Conservation (phyloP, 192 early-diverging fungal species). For the Entrophospora sp. region DNA sequence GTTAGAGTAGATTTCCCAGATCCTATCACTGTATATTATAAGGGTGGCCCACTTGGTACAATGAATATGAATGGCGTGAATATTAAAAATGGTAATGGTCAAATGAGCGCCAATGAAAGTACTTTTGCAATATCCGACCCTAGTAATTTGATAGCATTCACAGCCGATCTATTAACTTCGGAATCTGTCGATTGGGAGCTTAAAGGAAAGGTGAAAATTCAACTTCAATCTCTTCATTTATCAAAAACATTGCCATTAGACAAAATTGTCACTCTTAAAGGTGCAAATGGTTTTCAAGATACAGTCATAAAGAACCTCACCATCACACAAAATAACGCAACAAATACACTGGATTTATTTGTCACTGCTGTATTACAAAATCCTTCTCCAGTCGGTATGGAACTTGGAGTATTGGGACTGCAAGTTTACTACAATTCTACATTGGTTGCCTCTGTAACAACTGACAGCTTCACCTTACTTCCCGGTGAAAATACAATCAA, state of each 20-base stretch:
- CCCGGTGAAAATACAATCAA: slow-evolving; percentile 25
- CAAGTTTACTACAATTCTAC: slow-evolving; percentile 23
- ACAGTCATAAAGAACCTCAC: too few relatives aligned
- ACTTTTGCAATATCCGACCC: too few relatives aligned
- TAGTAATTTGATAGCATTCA: too few relatives aligned
- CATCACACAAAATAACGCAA: too few relatives aligned
- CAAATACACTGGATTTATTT: too few relatives aligned
- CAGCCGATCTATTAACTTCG: too few relatives aligned
- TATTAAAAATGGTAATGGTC: too few relatives aligned
- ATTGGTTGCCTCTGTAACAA: slow-evolving; percentile 20
- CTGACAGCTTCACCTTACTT: slow-evolving; percentile 19
- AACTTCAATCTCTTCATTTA: too few relatives aligned
- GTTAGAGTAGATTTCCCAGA: slow-evolving; percentile 39
- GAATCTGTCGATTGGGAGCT: slow-evolving; percentile 25
- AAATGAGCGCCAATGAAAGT: too few relatives aligned
- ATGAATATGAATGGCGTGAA: slow-evolving; percentile 14
- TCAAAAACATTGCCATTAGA: slow-evolving; percentile 21
- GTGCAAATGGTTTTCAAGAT: slow-evolving; percentile 38
- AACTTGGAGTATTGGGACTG: slow-evolving; percentile 35
- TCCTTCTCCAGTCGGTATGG: slow-evolving; percentile 43
- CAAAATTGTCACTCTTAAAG: slow-evolving; percentile 40
- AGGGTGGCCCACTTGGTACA: slow-evolving; percentile 23
- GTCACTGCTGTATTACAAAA: slow-evolving; percentile 28
- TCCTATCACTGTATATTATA: slow-evolving; percentile 33
- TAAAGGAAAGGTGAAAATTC: slow-evolving; percentile 30